These are phyloP conservation scores for Entophlyctis luteolus DNA, from an alignment of 192 early-diverging fungal species.

Conservation along the genomic window DNA sequence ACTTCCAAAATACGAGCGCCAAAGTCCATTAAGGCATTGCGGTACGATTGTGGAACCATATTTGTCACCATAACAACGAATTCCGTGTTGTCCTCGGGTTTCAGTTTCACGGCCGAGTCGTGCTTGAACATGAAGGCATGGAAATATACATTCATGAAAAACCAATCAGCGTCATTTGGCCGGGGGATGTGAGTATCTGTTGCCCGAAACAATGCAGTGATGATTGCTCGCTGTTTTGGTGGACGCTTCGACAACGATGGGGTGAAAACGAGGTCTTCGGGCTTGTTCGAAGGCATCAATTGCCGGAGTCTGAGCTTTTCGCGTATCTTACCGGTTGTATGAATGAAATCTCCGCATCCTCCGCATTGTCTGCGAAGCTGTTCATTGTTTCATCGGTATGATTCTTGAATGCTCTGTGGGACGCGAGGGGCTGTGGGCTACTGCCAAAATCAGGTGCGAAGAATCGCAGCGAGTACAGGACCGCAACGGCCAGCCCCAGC, in stretches of 20 bases:
- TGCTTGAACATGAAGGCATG: constrained; percentile 11
- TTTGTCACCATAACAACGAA: constrained; percentile 19
- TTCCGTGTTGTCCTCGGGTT: not conserved
- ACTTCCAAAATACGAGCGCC: constrained; percentile 1
- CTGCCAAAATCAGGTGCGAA: too few relatives aligned
- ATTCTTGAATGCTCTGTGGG: too few relatives aligned
- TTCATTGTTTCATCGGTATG: too few relatives aligned
- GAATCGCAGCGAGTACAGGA: too few relatives aligned
- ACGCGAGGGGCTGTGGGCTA: too few relatives aligned
- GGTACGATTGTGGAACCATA: not conserved
- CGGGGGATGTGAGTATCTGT: not conserved
- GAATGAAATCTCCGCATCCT: too few relatives aligned
- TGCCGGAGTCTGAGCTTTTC: too few relatives aligned
- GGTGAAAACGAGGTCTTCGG: not conserved
- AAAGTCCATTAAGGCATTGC: not conserved
- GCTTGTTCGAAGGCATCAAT: too few relatives aligned
- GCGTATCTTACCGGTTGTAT: too few relatives aligned
- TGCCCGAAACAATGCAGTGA: not conserved
- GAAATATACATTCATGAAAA: constrained; percentile 5
- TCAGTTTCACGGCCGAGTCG: not conserved
- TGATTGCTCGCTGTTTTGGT: not conserved
- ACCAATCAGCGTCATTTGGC: constrained; percentile 6
- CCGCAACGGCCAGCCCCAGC: too few relatives aligned
- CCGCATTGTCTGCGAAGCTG: too few relatives aligned
- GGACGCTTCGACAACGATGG: not conserved